Evolutionary conservation across 352 stramenopile genomes (phyloP), one percentile per base, ranked within the genome.

Genomic region (Aphanomyces invadans): DNA sequence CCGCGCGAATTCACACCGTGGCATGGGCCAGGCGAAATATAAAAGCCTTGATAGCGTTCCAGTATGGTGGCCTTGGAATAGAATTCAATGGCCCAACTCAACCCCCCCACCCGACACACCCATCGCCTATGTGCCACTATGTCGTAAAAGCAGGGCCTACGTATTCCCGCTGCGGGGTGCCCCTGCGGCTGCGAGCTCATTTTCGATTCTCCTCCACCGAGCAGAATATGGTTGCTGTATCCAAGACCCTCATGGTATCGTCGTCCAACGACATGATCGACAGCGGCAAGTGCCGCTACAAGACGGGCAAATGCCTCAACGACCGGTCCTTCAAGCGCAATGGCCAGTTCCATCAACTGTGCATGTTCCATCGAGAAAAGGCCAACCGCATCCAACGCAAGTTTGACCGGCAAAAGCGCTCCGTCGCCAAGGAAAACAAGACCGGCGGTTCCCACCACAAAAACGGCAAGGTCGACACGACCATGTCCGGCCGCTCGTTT

Each of bases 381-480:
- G 86, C 86, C 71, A 95, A 95, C 76, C 80, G 88, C 74, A 95
- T 90, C 71, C 86, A 95, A 72, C 83, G 86, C 74, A 92, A 92
- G 74, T 92, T 92, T 63, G 83, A 95, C 68, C 82, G 86, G 52
- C 83, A 95, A 72, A 95, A 95, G 77, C 85, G 85, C 57, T 80
- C 90, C 51, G 77, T 83, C 15, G 76, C 80, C 31, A 83, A 83
- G 61, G 73, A 73, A 57, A 76, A 76, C 42, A 90, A 88, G 73
- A n/a, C 19, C 10, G 32, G 33, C 28, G 10, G 15, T 10, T 23
- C 17, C 11, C 26, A 39, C 0, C 55, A 36, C n/a, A 42, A 39
- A 11, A 21, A 57, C 17, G n/a, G 26, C 49, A 52, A 32, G 21
- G 15, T 68, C 76, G 23, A 78, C 80, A 53, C 85, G 15, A 21